Base-by-base conservation (phyloP, 2,329 filamentous ascomycete species). In the Laburnicola sp. region DNA sequence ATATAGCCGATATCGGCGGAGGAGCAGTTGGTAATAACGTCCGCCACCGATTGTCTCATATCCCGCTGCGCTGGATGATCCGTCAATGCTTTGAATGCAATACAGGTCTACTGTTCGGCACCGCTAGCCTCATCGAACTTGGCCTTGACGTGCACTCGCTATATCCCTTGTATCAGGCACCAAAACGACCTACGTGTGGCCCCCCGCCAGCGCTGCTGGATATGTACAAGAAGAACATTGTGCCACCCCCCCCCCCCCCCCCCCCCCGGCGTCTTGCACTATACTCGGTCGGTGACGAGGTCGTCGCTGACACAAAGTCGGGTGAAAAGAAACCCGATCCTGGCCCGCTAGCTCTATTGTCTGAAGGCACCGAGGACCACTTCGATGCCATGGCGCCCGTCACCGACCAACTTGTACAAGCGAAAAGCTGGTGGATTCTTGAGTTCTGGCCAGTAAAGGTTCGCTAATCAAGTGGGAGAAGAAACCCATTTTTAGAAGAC, bases 1-100 rank as follows among this genome's bases (percentile, higher is more conserved):
- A 22, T 23, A 6, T 39, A 39, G 36, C 70, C 2, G 76, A 78
- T 56, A 66, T 77, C 6, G 75, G 75, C 8, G 75, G 74, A 1
- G 75, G 76, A 4, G 75, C 76, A 2, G 73, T 76, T 3, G 50
- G 59, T 2, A 77, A 78, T 51, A 69, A 71, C 30, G 65, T 64
- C 35, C 68, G 75, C 2, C 75, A 78, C 48, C 76, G 74, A 57
- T 70, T 78, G 6, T 70, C 75, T 3, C 72, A 73, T 2, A 78
- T 78, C 10, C 76, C 76, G 4, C 66, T 79, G 2, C 71, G 76
- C 2, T 79, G 76, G 76, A 79, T 79, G 76, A 66, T 79, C 8
- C 68, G 76, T 21, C 75, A 78, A 56, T 75, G 72, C 50, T 78
- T 78, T 56, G 74, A 76, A 54, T 77, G 75, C 62, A 62, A 78